A percentile compares a stretch with the other conserved stretches of the same genome.
Evolutionary conservation across 495 filamentous ascomycete genomes (phyloP).

Genomic region (Cudoniella acicularis): DNA sequence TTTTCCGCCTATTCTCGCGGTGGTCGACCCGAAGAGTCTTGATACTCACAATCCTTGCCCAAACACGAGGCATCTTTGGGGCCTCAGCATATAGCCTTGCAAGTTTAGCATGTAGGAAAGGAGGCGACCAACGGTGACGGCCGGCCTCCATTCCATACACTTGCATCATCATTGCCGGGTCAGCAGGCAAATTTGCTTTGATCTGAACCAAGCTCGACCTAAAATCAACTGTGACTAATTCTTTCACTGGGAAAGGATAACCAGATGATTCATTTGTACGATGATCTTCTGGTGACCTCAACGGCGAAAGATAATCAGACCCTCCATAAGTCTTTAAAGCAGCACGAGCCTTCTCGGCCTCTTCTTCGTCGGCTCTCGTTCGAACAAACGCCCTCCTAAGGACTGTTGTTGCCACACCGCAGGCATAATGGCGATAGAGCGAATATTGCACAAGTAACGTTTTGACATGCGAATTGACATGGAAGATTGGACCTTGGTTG

Average conservation of each 20-base stretch:
- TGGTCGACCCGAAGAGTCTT: conserved; percentile 77
- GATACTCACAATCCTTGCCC: conserved; percentile 81
- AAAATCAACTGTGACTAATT: conserved; percentile 78
- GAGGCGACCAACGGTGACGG: conserved; percentile 77
- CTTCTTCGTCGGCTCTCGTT: conserved; percentile 28
- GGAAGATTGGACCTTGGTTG: conserved; percentile 77
- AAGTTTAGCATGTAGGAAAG: conserved; percentile 71
- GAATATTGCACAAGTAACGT: conserved; percentile 84
- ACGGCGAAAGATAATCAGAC: conserved; percentile 21
- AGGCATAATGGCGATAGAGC: conserved; percentile 88
- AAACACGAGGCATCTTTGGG: conserved; percentile 73
- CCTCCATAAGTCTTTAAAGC: not conserved
- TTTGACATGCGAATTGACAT: conserved; percentile 76
- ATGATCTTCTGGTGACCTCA: conserved; percentile 19
- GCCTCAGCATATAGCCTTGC: conserved; percentile 81
- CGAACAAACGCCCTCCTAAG: conserved; percentile 69
- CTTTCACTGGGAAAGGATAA: conserved; percentile 29
- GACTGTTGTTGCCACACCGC: conserved; percentile 74
- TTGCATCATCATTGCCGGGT: conserved; percentile 88
- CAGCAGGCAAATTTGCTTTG: conserved; percentile 80
- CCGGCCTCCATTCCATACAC: conserved; percentile 76
- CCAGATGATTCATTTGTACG: conserved; percentile 13
- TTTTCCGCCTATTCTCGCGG: conserved; percentile 67
- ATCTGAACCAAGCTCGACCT: conserved; percentile 77
- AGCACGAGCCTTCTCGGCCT: conserved; percentile 17